Conservation (phyloP, 371 early-diverging fungal species). For the Mucor mucedo region DNA sequence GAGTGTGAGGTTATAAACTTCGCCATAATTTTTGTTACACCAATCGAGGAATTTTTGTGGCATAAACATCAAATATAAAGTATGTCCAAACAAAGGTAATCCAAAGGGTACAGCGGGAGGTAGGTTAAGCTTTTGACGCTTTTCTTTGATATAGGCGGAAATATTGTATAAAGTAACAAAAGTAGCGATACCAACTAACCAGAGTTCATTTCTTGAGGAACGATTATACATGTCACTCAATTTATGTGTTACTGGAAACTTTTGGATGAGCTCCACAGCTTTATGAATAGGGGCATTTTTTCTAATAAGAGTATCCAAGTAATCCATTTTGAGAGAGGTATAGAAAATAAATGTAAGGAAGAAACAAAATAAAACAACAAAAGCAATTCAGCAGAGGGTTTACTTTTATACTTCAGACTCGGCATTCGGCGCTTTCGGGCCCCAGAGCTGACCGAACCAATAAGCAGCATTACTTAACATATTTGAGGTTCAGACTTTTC, state of each 20-base stretch:
- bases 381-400: too few species aligned
- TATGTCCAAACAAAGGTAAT: slow-evolving; percentile 43
- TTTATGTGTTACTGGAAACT: slow-evolving; percentile 7
- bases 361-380: too few species aligned
- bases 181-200: slow-evolving; percentile 31
- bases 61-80: slow-evolving; percentile 30
- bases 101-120: slow-evolving; percentile 43
- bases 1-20: slow-evolving; percentile 34
- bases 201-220: slow-evolving; percentile 33
- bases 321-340: slow-evolving; percentile 3
- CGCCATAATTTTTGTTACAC: slow-evolving; percentile 41
- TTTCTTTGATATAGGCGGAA: slow-evolving; percentile 22
- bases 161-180: slow-evolving; percentile 38
- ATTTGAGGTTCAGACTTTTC: too few species aligned
- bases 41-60: slow-evolving; percentile 38
- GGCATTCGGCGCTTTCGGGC: too few species aligned
- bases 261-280: slow-evolving; percentile 13
- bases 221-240: slow-evolving; percentile 24
- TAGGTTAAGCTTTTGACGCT: slow-evolving; percentile 26
- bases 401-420: too few species aligned
- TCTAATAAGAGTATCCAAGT: neutral
- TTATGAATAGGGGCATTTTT: slow-evolving; percentile 18
- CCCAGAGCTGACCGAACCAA: too few species aligned
- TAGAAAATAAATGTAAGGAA: too few species aligned
- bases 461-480: too few species aligned